A percentile compares a stretch with the other conserved stretches of the same genome.
Conservation (phyloP, 495 filamentous ascomycete genomes). For the Penicillium desertorum region DNA sequence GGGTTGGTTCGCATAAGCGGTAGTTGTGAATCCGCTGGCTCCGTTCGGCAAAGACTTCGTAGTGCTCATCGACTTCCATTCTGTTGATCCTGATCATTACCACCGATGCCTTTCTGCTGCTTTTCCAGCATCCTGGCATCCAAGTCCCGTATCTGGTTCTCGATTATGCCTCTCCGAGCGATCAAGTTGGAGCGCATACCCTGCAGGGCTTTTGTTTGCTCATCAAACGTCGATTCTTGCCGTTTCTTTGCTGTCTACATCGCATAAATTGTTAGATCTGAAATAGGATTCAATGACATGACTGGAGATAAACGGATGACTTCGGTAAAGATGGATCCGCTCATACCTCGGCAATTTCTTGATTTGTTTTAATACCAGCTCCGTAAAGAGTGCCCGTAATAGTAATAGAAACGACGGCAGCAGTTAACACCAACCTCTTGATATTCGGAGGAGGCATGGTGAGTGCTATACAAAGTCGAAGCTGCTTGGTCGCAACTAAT, state of each 20-base stretch:
- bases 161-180: constrained; percentile 51
- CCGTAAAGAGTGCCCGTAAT: constrained; percentile 55
- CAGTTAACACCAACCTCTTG: constrained; percentile 44
- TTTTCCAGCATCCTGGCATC: constrained; percentile 46
- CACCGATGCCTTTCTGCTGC: constrained; percentile 30
- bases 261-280: neutral
- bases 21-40: neutral
- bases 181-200: constrained; percentile 46
- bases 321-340: neutral
- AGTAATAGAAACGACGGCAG: constrained; percentile 49
- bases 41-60: neutral
- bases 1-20: neutral
- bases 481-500: constrained; percentile 7
- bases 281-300: neutral
- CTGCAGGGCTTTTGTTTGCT: constrained; percentile 54
- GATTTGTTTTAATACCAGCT: constrained; percentile 51
- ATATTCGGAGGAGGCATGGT: constrained; percentile 28
- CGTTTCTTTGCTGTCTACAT: constrained; percentile 35
- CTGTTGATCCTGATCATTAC: constrained; percentile 21
- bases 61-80: constrained; percentile 21
- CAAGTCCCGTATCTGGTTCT: constrained; percentile 56
- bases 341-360: constrained; percentile 47
- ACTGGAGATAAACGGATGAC: neutral
- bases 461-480: constrained; percentile 9
- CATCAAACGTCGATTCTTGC: constrained; percentile 52